These are phyloP conservation scores for Mycena capillaripes DNA, from an alignment of 768 basidiomycete species.

Conservation along the genomic window DNA sequence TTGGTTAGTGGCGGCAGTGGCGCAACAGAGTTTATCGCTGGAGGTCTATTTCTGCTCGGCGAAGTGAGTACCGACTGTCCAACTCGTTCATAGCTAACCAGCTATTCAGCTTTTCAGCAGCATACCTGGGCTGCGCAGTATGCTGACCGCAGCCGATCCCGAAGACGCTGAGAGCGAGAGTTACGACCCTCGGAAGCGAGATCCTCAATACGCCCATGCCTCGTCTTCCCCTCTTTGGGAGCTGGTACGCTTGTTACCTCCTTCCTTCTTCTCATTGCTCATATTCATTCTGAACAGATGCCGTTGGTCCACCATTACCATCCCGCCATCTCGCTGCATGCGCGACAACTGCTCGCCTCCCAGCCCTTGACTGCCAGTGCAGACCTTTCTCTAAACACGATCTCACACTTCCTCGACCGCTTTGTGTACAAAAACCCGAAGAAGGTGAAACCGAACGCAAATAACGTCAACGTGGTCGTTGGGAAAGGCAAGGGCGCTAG, in stretches of 20 bases:
- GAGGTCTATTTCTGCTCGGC: slow-evolving; percentile 88
- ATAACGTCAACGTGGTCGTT: slow-evolving; percentile 42
- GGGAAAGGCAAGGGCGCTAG: slow-evolving; percentile 79
- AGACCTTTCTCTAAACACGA: slow-evolving; percentile 93
- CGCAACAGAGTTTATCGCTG: slow-evolving; percentile 89
- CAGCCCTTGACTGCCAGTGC: slow-evolving; percentile 85
- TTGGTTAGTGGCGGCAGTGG: slow-evolving; percentile 78
- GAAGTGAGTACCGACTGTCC: slow-evolving; percentile 69
- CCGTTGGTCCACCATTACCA: slow-evolving; percentile 91
- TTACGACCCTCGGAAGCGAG: slow-evolving; percentile 93
- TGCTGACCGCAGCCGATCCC: slow-evolving; percentile 49
- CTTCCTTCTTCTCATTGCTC: neutral
- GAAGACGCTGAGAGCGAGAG: slow-evolving; percentile 47
- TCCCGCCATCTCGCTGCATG: slow-evolving; percentile 89
- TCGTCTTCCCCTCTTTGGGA: slow-evolving; percentile 90
- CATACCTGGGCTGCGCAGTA: slow-evolving; percentile 55
- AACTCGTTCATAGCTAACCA: slow-evolving; percentile 4
- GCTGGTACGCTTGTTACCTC: slow-evolving; percentile 67
- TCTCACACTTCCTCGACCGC: slow-evolving; percentile 95
- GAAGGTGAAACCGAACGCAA: slow-evolving; percentile 57
- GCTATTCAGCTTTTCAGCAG: slow-evolving; percentile 56
- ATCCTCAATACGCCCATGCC: slow-evolving; percentile 89
- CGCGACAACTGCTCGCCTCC: slow-evolving; percentile 81
- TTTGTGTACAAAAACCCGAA: slow-evolving; percentile 99
- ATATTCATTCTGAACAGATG: slow-evolving; percentile 56